phyloP scores from a whole-genome alignment of 495 filamentous ascomycete species.

The Viridothelium virens region DNA sequence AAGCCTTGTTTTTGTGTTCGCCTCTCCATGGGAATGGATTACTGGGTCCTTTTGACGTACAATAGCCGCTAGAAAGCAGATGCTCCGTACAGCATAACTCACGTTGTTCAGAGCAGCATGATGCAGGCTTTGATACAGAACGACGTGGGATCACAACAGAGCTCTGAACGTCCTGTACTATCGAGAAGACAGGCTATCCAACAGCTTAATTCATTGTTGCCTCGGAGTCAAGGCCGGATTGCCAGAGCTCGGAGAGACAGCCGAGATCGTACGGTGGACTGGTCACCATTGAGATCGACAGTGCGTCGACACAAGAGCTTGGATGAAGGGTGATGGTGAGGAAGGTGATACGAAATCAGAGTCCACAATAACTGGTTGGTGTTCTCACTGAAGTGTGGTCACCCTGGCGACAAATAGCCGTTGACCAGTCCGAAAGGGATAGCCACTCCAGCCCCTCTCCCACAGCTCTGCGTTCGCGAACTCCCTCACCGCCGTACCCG shows the following conservation, averaged over 20 bases:
- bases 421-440: slow-evolving; percentile 2
- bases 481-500: slow-evolving; percentile 6
- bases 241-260: too few relatives aligned
- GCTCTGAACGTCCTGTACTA: too few relatives aligned
- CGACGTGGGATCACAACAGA: too few relatives aligned
- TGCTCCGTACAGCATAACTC: neutral
- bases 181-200: too few relatives aligned
- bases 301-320: neutral
- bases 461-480: neutral
- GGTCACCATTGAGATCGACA: too few relatives aligned
- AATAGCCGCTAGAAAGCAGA: neutral
- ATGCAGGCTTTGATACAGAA: too few relatives aligned
- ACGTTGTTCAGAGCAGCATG: neutral
- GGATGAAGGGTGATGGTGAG: neutral
- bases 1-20: too few relatives aligned
- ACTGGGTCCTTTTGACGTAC: neutral
- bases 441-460: neutral
- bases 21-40: too few relatives aligned
- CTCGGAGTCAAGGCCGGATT: too few relatives aligned
- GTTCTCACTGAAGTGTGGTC: neutral
- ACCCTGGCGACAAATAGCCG: neutral
- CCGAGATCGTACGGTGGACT: too few relatives aligned
- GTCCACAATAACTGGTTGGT: neutral
- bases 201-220: too few relatives aligned
- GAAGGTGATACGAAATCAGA: neutral